A percentile compares a stretch with the other conserved stretches of the same genome.
phyloP scores from a whole-genome alignment of 345 rosid genomes.

The Pugionium dolabratum region DNA sequence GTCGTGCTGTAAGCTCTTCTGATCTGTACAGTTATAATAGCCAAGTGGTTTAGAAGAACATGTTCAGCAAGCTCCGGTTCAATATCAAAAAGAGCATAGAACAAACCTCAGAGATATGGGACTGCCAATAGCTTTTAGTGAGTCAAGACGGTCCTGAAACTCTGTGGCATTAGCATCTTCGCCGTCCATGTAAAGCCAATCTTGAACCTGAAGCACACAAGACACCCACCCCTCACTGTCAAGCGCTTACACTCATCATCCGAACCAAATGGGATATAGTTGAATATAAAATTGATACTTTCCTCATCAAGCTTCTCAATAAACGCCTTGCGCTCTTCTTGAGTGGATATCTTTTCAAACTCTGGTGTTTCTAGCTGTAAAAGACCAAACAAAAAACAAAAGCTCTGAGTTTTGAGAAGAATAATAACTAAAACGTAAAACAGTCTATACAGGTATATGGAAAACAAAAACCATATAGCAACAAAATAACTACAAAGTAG shows the following conservation, averaged over 20 bases:
- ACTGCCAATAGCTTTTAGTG: constrained; percentile 68
- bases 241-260: constrained; percentile 13
- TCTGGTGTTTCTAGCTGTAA: constrained; percentile 76
- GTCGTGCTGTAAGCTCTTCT: constrained; percentile 82
- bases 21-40: constrained; percentile 46
- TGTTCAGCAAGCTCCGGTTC: constrained; percentile 4
- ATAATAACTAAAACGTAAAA: background rate
- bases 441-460: background rate
- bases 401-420: constrained; percentile 23
- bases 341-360: constrained; percentile 65
- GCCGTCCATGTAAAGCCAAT: constrained; percentile 96
- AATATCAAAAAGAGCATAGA: constrained; percentile 13
- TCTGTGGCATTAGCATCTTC: constrained; percentile 84
- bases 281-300: constrained; percentile 13
- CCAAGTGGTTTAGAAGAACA: background rate
- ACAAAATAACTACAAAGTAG: constrained; percentile 10
- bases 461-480: background rate
- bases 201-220: constrained; percentile 72
- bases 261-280: constrained; percentile 6
- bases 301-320: constrained; percentile 91
- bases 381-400: constrained; percentile 18
- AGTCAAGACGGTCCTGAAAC: constrained; percentile 70
- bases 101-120: constrained; percentile 79
- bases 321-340: constrained; percentile 78
- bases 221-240: background rate